phyloP scores from a whole-genome alignment of 2,329 filamentous ascomycete species.

The Pseudogymnoascus sp. region DNA sequence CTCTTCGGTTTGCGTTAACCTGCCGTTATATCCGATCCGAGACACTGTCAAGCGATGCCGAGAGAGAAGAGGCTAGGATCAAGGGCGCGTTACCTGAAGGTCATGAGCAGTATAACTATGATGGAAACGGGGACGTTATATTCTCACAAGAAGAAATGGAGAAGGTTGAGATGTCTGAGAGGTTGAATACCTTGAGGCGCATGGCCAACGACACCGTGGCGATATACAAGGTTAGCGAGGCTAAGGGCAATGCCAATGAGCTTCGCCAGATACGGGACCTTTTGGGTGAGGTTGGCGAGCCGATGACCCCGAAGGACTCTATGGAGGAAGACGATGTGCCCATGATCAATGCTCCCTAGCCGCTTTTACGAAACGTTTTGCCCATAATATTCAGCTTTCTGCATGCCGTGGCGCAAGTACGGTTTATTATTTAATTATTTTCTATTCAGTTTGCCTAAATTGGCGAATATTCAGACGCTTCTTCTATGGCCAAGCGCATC shows the following conservation, averaged over 20 bases:
- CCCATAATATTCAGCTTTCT: neutral
- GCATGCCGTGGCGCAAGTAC: neutral
- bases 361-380: neutral
- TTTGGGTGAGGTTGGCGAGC: too few species aligned
- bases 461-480: neutral
- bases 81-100: constrained; percentile 32
- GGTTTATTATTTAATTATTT: neutral
- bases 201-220: neutral
- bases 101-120: constrained; percentile 24
- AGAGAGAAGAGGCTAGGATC: constrained; percentile 23
- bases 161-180: neutral
- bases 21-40: constrained; percentile 42
- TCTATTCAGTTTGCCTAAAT: too few species aligned
- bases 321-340: neutral
- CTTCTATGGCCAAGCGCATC: too few species aligned
- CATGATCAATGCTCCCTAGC: neutral
- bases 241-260: neutral
- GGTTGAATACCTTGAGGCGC: neutral
- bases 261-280: neutral
- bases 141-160: neutral
- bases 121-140: constrained; percentile 24
- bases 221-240: neutral
- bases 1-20: constrained; percentile 48
- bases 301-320: neutral
- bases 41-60: constrained; percentile 28